These are phyloP conservation scores for Coniochaeta sp. DNA, from an alignment of 2,329 filamentous ascomycete species.

Conservation along the genomic window DNA sequence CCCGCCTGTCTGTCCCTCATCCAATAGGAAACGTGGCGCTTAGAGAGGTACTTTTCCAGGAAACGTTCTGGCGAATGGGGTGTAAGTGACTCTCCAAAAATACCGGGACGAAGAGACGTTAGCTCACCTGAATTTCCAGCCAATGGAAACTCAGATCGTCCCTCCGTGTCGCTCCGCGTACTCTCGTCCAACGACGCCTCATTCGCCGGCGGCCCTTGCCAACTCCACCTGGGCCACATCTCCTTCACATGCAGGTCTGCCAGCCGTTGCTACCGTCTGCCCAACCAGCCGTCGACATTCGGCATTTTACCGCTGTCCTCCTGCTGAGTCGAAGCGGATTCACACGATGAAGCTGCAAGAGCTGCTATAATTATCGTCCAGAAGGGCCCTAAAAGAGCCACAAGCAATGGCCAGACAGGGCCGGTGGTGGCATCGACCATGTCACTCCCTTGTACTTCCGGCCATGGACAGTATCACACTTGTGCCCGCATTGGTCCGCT, in stretches of 20 bases:
- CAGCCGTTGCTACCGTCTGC: constrained; percentile 7
- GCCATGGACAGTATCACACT: constrained; percentile 7
- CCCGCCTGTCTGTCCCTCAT: not conserved
- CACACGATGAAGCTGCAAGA: constrained; percentile 7
- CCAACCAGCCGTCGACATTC: constrained; percentile 22
- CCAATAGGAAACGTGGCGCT: not conserved
- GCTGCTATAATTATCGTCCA: constrained; percentile 19
- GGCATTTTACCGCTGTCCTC: constrained; percentile 16
- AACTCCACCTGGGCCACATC: not conserved
- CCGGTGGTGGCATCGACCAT: not conserved
- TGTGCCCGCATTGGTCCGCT: constrained; percentile 4
- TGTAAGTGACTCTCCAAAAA: constrained; percentile 11
- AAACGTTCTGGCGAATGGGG: constrained; percentile 18
- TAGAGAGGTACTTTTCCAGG: constrained; percentile 5
- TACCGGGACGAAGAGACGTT: constrained; percentile 8
- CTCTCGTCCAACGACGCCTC: constrained; percentile 5
- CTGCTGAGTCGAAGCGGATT: constrained; percentile 6
- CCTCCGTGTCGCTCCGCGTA: constrained; percentile 10
- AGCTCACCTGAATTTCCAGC: constrained; percentile 19
- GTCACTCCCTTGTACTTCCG: not conserved
- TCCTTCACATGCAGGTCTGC: not conserved
- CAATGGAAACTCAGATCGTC: constrained; percentile 16
- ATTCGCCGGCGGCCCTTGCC: constrained; percentile 3
- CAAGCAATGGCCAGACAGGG: not conserved
- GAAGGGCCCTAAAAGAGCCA: not conserved